These are phyloP conservation scores for Neurospora sp. DNA, from an alignment of 495 filamentous ascomycete genomes.

Conservation along the genomic window DNA sequence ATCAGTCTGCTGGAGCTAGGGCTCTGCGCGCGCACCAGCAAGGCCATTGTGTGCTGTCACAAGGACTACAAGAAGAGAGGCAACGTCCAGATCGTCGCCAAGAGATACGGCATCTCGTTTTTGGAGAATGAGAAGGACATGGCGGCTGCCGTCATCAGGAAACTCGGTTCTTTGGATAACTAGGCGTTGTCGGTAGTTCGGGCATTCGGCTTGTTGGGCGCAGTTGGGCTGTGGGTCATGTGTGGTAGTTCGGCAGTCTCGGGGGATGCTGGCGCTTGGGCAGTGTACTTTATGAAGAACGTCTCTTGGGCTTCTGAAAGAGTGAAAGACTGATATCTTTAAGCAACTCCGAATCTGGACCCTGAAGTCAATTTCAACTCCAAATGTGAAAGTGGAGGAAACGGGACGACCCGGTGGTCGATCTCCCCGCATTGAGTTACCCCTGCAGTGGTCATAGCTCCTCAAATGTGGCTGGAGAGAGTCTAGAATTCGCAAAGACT, in stretches of 20 bases:
- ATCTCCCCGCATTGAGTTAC: background rate
- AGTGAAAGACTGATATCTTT: background rate
- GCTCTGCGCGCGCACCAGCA: slow-evolving; percentile 33
- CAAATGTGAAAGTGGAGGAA: background rate
- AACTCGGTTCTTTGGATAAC: slow-evolving; percentile 4
- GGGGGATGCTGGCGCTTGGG: background rate
- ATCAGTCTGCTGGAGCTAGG: slow-evolving; percentile 24
- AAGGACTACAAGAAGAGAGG: slow-evolving; percentile 44
- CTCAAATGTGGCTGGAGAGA: background rate
- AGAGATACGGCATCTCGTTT: slow-evolving; percentile 29
- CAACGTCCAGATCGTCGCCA: slow-evolving; percentile 46
- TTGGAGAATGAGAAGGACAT: slow-evolving; percentile 25
- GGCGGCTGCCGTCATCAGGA: slow-evolving; percentile 12
- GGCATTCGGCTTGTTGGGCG: background rate
- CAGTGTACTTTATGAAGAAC: background rate
- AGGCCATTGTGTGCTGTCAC: slow-evolving; percentile 42
- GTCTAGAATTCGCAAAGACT: background rate
- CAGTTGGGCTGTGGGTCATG: background rate
- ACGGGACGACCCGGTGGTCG: background rate
- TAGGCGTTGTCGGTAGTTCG: background rate
- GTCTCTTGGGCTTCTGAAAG: background rate
- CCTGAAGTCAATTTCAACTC: background rate
- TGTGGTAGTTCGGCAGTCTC: background rate
- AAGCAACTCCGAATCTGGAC: background rate
- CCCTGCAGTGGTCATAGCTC: background rate